Conservation (phyloP, 805 yeast species). For the Metschnikowia noctiluminum region DNA sequence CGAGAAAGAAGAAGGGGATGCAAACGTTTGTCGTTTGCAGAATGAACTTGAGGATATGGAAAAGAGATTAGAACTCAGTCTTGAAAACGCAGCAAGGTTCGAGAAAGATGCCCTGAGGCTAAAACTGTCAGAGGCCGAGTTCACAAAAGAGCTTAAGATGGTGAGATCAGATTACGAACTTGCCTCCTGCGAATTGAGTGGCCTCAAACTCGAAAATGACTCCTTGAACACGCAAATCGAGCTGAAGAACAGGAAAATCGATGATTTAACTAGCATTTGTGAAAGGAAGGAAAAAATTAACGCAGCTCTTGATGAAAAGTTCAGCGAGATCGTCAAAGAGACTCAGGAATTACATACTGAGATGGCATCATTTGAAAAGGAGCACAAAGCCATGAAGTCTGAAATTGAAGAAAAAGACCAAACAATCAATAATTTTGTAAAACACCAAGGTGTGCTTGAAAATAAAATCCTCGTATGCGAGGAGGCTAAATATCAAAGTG, state of each 20-base stretch:
- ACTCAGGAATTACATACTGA: slow-evolving; percentile 15
- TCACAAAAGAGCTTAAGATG: no score
- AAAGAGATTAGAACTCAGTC: no score
- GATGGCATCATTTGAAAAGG: slow-evolving; percentile 17
- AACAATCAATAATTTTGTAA: slow-evolving; percentile 1
- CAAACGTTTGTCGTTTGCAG: no score
- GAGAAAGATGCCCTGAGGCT: no score
- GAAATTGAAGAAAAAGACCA: slow-evolving; percentile 6
- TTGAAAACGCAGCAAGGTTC: no score
- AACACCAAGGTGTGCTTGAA: slow-evolving; percentile 8
- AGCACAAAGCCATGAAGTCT: slow-evolving; percentile 12
- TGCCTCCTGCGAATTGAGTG: neutral
- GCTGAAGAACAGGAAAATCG: neutral
- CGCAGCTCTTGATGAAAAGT: slow-evolving; percentile 18
- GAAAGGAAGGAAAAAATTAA: slow-evolving; percentile 22
- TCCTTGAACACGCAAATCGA: neutral
- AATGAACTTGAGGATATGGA: no score
- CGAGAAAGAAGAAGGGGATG: no score
- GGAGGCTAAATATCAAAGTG: neutral
- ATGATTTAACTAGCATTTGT: neutral
- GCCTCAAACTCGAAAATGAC: neutral
- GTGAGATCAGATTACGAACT: neutral
- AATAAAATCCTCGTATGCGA: slow-evolving; percentile 3
- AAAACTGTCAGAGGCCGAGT: neutral
- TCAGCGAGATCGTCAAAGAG: slow-evolving; percentile 14